Base-by-base conservation (phyloP, 1,284 basidiomycete species). In the Schizopora paradoxa region DNA sequence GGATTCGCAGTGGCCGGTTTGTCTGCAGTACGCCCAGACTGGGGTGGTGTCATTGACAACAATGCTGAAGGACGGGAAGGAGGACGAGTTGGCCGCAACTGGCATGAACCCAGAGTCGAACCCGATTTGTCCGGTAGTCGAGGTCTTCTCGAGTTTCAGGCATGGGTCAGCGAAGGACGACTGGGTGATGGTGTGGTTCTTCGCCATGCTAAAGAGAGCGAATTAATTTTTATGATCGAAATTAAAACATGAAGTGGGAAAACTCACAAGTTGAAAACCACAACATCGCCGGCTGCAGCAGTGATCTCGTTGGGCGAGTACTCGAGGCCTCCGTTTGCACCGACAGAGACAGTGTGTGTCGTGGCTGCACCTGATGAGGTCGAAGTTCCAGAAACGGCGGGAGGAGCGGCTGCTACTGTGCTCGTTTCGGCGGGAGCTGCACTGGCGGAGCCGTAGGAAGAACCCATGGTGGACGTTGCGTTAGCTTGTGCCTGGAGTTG, bases 161-260 rank as follows among this genome's bases (percentile, higher is more conserved):
- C 81, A 84, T 31, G 81, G 80, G 41, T 69, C 69, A 40, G 66
- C 72, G 58, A 83, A 83, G 10, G 74, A 69, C 8, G 78, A 79
- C 59, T 82, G 79, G n/a, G 79, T 81, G 32, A 76, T 74, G n/a
- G 77, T 77, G 63, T 82, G 79, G 61, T 81, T 81, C 67, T 78
- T 80, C 57, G 69, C 64, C 51, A 70, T 70, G 70, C 74, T 76
- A 51, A 41, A 47, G 47, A 32, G 39, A 35, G 32, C 23, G 27
- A 46, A 36, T 49, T 31, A 45, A 44, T 26, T 28, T 19, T 39
- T 2, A 21, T 10, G 18, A 11, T 10, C 18, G 11, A 11, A 11
- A 18, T 21, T 11, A 37, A 11, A 37, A 11, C 18, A 2, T 21
- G 18, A 37, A n/a, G n/a, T 5, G 11, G 22, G 7, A 39, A 8